Evolutionary conservation across 495 filamentous ascomycete genomes (phyloP).

Genomic region (Annulohypoxylon moriforme): DNA sequence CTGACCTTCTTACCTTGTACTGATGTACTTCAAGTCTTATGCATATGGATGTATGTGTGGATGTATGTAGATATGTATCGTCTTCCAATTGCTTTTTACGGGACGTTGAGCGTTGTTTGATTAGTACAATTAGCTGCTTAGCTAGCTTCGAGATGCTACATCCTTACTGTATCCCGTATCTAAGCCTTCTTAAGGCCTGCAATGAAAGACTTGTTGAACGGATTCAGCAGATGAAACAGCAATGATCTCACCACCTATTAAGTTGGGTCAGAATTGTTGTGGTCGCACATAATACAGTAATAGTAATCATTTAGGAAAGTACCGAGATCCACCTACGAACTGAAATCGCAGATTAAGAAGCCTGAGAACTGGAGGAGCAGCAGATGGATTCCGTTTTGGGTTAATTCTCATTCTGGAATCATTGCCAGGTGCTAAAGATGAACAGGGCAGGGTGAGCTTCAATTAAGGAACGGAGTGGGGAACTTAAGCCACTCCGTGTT

Average conservation of each 20-base stretch:
- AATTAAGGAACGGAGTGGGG: slow-evolving; percentile 26
- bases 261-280: slow-evolving; percentile 18
- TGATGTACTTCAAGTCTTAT: neutral
- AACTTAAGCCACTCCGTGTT: slow-evolving; percentile 24
- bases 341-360: slow-evolving; percentile 7
- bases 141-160: slow-evolving; percentile 6
- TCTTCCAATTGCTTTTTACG: slow-evolving; percentile 13
- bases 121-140: neutral
- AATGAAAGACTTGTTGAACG: neutral
- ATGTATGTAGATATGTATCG: too few species aligned
- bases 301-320: slow-evolving; percentile 21
- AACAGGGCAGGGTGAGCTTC: neutral
- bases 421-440: neutral
- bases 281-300: slow-evolving; percentile 28
- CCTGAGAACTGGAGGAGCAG: neutral
- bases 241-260: slow-evolving; percentile 36
- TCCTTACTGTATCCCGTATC: slow-evolving; percentile 22
- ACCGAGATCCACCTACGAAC: slow-evolving; percentile 5
- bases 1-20: neutral
- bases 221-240: neutral
- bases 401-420: slow-evolving; percentile 7
- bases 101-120: slow-evolving; percentile 5
- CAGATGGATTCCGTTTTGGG: slow-evolving; percentile 16
- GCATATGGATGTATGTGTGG: neutral
- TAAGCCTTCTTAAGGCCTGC: neutral